Evolutionary conservation across 108 stramenopile species (phyloP).

Genomic region (Conticribra weissflogii): DNA sequence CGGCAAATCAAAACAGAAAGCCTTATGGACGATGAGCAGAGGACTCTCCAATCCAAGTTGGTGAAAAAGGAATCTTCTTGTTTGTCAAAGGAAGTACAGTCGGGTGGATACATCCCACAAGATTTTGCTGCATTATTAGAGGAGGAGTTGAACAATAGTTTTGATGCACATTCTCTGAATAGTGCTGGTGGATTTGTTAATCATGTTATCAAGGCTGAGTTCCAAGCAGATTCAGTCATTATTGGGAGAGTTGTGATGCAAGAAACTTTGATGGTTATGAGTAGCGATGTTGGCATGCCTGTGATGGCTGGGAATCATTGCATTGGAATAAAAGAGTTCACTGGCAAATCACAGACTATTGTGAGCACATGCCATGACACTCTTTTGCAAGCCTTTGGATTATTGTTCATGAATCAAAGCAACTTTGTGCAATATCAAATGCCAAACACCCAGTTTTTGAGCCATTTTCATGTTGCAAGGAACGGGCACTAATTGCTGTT

Average conservation of each 20-base stretch:
- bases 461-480: not conserved
- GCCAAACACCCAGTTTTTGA: slow-evolving; percentile 9
- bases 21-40: not conserved
- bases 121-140: slow-evolving; percentile 1
- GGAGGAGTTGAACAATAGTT: not conserved
- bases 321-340: not conserved
- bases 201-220: not conserved
- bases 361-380: not conserved
- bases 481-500: not conserved
- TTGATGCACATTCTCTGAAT: slow-evolving; percentile 1
- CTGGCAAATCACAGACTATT: not conserved
- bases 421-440: not conserved
- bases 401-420: not conserved
- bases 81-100: not conserved
- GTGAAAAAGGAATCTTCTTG: not conserved
- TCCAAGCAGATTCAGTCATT: slow-evolving; percentile 7
- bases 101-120: not conserved
- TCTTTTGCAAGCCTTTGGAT: not conserved
- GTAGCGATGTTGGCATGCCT: not conserved
- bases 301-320: not conserved
- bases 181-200: not conserved
- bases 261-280: not conserved
- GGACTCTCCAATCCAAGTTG: not conserved
- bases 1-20: not conserved
- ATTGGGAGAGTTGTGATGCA: not conserved